Evolutionary conservation across 2,329 filamentous ascomycete genomes (phyloP).

Genomic region (Aspergillus sp.): DNA sequence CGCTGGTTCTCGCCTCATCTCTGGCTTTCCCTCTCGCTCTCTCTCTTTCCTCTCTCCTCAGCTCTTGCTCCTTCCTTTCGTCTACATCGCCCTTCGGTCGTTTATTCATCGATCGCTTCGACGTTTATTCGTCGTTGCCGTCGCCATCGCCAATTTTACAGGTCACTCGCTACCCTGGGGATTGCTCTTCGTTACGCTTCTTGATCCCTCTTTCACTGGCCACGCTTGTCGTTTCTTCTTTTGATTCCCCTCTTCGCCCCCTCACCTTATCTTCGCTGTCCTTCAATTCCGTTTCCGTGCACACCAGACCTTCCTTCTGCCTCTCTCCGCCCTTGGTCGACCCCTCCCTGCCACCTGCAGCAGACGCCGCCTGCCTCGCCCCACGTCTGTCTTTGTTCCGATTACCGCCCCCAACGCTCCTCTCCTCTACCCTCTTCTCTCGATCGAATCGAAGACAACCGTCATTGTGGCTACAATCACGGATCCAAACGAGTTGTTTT

Average conservation of each 20-base stretch:
- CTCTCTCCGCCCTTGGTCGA: conserved; percentile 14
- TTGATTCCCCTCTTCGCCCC: conserved; percentile 10
- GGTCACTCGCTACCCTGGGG: conserved; percentile 13
- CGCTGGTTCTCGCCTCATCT: conserved; percentile 16
- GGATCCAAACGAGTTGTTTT: conserved; percentile 47
- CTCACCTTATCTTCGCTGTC: conserved; percentile 11
- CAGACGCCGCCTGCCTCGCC: conserved; percentile 21
- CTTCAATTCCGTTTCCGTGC: conserved; percentile 5
- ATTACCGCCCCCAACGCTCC: conserved; percentile 10
- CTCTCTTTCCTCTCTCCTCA: conserved; percentile 4
- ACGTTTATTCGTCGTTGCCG: conserved; percentile 9
- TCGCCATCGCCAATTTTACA: conserved; percentile 1
- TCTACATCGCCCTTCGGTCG: conserved; percentile 8
- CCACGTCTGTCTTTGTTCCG: conserved; percentile 23
- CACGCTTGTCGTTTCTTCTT: conserved; percentile 15
- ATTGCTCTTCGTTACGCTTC: conserved; percentile 3
- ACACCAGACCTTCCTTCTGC: neutral
- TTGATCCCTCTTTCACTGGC: conserved; percentile 9
- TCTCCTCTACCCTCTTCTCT: conserved; percentile 6
- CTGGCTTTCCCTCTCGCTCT: conserved; percentile 20
- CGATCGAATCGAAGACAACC: conserved; percentile 27
- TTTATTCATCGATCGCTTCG: conserved; percentile 15
- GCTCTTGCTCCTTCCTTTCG: conserved; percentile 13
- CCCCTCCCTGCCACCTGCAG: conserved; percentile 16
- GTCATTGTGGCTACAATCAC: conserved; percentile 44